Evolutionary conservation across 331 rosid genomes (phyloP), one percentile per base, ranked within the genome.

Genomic region (Pyrus hybrid): DNA sequence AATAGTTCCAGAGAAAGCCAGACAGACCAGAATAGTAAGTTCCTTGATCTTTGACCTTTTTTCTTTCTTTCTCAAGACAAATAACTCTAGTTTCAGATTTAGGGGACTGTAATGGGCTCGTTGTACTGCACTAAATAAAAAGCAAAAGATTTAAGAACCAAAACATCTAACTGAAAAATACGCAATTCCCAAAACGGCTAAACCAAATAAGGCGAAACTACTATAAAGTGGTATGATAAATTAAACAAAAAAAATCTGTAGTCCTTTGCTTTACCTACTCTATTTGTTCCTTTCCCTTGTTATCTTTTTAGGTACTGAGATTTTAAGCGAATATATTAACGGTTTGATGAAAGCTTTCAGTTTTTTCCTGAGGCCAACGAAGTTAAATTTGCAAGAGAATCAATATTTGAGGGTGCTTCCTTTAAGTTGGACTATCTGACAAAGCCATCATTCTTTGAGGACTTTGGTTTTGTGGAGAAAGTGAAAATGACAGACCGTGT

Each of bases 301-400:
- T 3, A 35, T 16, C 68, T 14, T 10, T 71, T n/a, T 33, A 16
- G 8, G 72, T 43, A 23, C 75, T 74, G 56, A 58, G 67, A 68
- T 63, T 73, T 78, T 73, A 76, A 73, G 67, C 68, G 54, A 70
- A 84, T 45, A 54, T 58, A 60, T 25, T 70, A 80, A 76, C 73
- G 66, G 82, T 76, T 79, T 3, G 5, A 37, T 32, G 67, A 70
- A 80, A 76, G 37, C 49, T 56, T 82, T 53, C 93, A 94, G 97
- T 94, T 94, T 82, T 94, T 94, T 77, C 98, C 97, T 5, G 98
- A 93, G 91, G 98, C 98, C 76, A 93, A 72, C 35, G 98, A 93
- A 85, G 98, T 93, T 73, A 76, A 87, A 77, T 90, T 90, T 78
- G 97, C 98, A 20, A 93, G 97, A 83, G 79, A 89, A 58, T 82